These are phyloP conservation scores for Debaryomyces subglobosus DNA, from an alignment of 1,139 yeast species.

Conservation along the genomic window DNA sequence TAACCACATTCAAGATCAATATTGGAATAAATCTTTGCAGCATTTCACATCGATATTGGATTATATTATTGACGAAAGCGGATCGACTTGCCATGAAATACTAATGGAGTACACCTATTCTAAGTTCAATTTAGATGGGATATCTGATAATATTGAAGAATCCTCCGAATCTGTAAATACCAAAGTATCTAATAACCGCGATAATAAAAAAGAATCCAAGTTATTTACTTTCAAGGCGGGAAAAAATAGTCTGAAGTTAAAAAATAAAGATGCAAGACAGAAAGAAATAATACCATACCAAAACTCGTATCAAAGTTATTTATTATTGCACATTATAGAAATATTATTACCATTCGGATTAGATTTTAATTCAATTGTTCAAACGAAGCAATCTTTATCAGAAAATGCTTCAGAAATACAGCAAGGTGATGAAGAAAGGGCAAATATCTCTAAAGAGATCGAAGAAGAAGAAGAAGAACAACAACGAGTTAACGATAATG, in stretches of 20 bases:
- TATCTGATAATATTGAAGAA: slow-evolving; percentile 9
- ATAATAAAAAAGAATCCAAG: slow-evolving; percentile 29
- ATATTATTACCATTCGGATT: slow-evolving; percentile 42
- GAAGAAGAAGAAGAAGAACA: slow-evolving; percentile 28
- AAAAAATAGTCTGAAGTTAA: slow-evolving; percentile 24
- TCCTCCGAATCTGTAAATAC: slow-evolving; percentile 12
- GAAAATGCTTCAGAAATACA: slow-evolving; percentile 12
- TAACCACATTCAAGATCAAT: slow-evolving; percentile 36
- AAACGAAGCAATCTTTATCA: slow-evolving; percentile 12
- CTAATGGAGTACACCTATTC: slow-evolving; percentile 35
- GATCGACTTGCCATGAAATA: slow-evolving; percentile 43
- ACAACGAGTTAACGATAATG: slow-evolving; percentile 17
- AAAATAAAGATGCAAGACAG: slow-evolving; percentile 19
- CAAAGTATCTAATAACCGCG: slow-evolving; percentile 13
- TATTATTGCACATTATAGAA: slow-evolving; percentile 36
- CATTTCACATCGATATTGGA: slow-evolving; percentile 39
- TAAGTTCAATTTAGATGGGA: slow-evolving; percentile 26
- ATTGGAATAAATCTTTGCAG: slow-evolving; percentile 35
- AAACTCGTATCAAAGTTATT: slow-evolving; percentile 40
- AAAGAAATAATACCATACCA: slow-evolving; percentile 32
- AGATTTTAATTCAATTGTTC: slow-evolving; percentile 32
- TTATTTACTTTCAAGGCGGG: slow-evolving; percentile 32
- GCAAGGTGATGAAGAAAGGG: slow-evolving; percentile 16
- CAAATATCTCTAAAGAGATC: slow-evolving; percentile 16
- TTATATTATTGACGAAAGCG: slow-evolving; percentile 41